These are phyloP conservation scores for Solanum aculeatissimum DNA, from an alignment of 305 asterid genomes.

Conservation along the genomic window DNA sequence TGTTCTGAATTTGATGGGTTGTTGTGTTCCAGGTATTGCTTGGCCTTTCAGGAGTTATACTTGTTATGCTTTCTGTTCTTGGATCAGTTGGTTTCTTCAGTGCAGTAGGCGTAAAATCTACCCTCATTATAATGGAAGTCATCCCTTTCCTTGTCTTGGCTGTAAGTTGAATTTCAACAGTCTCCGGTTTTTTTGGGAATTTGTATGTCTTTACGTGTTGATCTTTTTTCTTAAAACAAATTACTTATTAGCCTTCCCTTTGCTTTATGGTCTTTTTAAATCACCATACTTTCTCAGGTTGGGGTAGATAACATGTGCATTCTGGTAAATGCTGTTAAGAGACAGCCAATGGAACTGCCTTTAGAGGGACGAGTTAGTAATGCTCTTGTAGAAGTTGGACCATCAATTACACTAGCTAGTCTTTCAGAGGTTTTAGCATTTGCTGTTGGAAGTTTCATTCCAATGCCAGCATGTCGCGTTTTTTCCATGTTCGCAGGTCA, in stretches of 20 bases:
- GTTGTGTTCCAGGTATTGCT: conserved; percentile 64
- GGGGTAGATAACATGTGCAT: conserved; percentile 99
- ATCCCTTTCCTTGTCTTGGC: conserved; percentile 99
- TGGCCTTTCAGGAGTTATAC: conserved; percentile 95
- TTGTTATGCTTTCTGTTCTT: conserved; percentile 96
- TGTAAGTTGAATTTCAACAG: conserved; percentile 38
- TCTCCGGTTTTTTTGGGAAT: background rate
- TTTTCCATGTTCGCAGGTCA: conserved; percentile 99
- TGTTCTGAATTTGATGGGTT: conserved; percentile 2
- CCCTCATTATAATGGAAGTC: conserved; percentile 99
- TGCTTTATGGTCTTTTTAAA: conserved; percentile 4
- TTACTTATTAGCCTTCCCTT: background rate
- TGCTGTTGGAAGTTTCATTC: conserved; percentile 98
- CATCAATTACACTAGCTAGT: conserved; percentile 96
- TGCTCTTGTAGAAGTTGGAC: conserved; percentile 99
- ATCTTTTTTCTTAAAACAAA: background rate
- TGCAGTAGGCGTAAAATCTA: conserved; percentile 88
- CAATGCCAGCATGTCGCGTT: conserved; percentile 98
- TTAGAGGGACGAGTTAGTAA: conserved; percentile 94
- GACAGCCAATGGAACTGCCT: conserved; percentile 88
- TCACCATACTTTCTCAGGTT: conserved; percentile 43
- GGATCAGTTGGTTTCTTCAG: conserved; percentile 99
- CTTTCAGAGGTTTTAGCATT: conserved; percentile 94
- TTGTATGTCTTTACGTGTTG: background rate
- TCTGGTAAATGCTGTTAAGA: conserved; percentile 92